Evolutionary conservation across 805 yeast species (phyloP).

Genomic region (Yarrowia osloensis): DNA sequence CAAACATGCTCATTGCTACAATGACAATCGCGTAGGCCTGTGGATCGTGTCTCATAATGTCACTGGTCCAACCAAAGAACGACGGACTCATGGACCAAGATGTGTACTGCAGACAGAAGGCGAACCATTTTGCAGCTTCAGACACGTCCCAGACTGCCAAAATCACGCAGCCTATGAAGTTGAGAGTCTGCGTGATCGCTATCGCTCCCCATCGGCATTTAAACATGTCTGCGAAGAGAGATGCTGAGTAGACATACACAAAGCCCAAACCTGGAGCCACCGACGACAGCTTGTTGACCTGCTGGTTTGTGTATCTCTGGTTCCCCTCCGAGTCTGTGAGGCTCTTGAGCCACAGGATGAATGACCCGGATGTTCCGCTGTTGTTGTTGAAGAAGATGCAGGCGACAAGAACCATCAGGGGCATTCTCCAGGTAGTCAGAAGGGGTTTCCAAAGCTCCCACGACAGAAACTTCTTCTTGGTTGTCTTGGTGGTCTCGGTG

Average conservation of each 20-base stretch:
- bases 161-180: conserved; percentile 54
- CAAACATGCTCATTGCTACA: conserved; percentile 52
- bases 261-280: conserved; percentile 63
- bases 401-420: conserved; percentile 56
- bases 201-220: conserved; percentile 58
- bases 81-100: conserved; percentile 66
- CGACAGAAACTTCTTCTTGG: conserved; percentile 43
- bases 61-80: conserved; percentile 59
- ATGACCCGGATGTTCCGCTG: conserved; percentile 58
- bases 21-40: conserved; percentile 54
- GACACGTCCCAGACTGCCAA: conserved; percentile 59
- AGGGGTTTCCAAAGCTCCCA: conserved; percentile 54
- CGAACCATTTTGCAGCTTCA: conserved; percentile 62
- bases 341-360: conserved; percentile 62
- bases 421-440: conserved; percentile 59
- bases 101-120: conserved; percentile 56
- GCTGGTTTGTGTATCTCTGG: conserved; percentile 47
- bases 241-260: conserved; percentile 41
- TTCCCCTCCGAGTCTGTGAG: conserved; percentile 35
- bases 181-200: conserved; percentile 53
- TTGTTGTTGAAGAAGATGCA: conserved; percentile 60
- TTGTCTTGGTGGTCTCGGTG: not conserved
- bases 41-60: conserved; percentile 55
- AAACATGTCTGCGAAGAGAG: conserved; percentile 50
- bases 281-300: conserved; percentile 54